Base-by-base conservation (phyloP, 1,284 basidiomycete genomes). In the Sanghuangporus weigelae region DNA sequence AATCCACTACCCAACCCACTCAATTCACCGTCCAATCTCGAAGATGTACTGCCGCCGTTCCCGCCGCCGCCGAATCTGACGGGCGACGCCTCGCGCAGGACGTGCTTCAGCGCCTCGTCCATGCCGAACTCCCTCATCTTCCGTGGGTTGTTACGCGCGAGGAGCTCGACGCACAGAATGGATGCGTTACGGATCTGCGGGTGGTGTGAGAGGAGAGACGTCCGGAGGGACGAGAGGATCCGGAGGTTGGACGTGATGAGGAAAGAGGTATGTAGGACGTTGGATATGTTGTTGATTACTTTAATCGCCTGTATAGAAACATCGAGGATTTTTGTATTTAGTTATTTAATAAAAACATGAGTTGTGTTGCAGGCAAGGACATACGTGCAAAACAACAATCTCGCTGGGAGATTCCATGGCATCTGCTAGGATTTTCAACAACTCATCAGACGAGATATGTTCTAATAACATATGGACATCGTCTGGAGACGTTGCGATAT, bases 201-300 rank as follows among this genome's bases (percentile, higher is more conserved):
- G 46, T 80, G 82, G 1, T 78, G 76, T 59, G 87, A 83, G 0
- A 82, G 79, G 23, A 91, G 78, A 55, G 83, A 84, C 6, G 71
- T 67, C n/a, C 81, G 81, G 0, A 90, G 74, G 1, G 81, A 76
- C 12, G 71, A 68, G 1, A 90, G 79, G 7, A 91, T 75, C 2
- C 75, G 74, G 0, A 79, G 74, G 65, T 84, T 77, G 0, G 75
- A 69, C 21, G 87, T 71, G 55, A 75, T 74, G 62, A 84, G 83
- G 51, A 81, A 78, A 21, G 75, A 71, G 0, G 76, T 10, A 6
- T 12, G 69, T 1, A 74, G 71, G 31, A 84, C 84, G 69, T 90
- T 90, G 23, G 84, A 77, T 21, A 92, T 75, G 71, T 91, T 90
- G 0, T 83, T 84, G 0, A 90, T 77, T 2, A 83, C 74, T 68